Conservation (phyloP, 1,284 basidiomycete species). For the Malassezia obtusa region DNA sequence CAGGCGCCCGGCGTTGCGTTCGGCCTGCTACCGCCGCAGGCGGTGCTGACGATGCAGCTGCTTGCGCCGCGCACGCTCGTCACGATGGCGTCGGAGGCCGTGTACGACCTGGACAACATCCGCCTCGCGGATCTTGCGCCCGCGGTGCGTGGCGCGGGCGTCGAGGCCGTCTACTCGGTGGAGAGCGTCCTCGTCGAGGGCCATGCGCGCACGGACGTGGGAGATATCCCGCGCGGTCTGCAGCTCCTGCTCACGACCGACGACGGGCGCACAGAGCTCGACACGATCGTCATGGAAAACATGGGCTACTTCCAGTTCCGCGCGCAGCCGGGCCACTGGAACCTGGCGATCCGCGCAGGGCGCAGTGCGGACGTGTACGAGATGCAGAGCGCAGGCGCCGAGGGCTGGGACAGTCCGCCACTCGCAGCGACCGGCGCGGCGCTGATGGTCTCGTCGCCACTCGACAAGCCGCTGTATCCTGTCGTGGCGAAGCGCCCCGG, state of each 20-base stretch:
- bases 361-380: conserved; percentile 69
- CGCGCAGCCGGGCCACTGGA: conserved; percentile 76
- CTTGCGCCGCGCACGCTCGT: conserved; percentile 85
- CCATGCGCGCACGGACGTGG: conserved; percentile 65
- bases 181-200: conserved; percentile 88
- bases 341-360: conserved; percentile 70
- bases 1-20: conserved; percentile 21
- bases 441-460: conserved; percentile 63
- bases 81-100: conserved; percentile 73
- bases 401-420: conserved; percentile 68
- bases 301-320: conserved; percentile 94
- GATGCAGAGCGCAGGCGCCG: conserved; percentile 62
- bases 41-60: conserved; percentile 83
- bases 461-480: conserved; percentile 79
- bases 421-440: conserved; percentile 52
- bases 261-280: conserved; percentile 24
- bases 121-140: conserved; percentile 60
- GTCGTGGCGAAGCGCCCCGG: conserved; percentile 62
- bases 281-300: conserved; percentile 70
- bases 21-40: conserved; percentile 51
- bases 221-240: conserved; percentile 56
- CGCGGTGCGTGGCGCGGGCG: conserved; percentile 51
- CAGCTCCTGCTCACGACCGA: conserved; percentile 50
- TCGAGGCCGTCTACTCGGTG: conserved; percentile 75
- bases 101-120: conserved; percentile 92